Base-by-base conservation (phyloP, 169 alveolate species). In the Cryptosporidium parvum region DNA sequence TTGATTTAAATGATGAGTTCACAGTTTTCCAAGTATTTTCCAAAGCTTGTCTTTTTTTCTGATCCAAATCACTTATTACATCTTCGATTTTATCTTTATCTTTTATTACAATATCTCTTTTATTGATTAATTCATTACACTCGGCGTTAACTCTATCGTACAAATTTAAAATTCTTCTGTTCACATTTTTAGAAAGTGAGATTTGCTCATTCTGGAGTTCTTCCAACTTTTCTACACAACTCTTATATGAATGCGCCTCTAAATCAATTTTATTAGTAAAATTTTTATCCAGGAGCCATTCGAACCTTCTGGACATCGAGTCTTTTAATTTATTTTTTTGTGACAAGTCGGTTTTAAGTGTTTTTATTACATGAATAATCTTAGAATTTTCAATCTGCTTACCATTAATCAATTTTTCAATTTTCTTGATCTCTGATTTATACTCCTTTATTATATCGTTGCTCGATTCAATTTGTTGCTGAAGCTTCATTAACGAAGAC, bases 21-120 rank as follows among this genome's bases (percentile, higher is more conserved):
- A 98, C 99, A 86, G 94, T 91, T 29, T 85, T 84, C 92, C 96
- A 97, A 48, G 98, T 95, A 37, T 96, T 94, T 84, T 94, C 95
- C 33, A 98, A 87, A 33, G 98, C 96, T 70, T 94, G 96, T 75
- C 95, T 94, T 85, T 97, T 96, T 75, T 95, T 96, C 48, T 92
- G 96, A 86, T 98, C 99, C 51, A 97, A 92, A 69, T 97, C 98
- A 18, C 94, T 96, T 62, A 98, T 97, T 23, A 97, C 97, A 65
- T 96, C 95, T 86, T 96, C 94, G 45, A 98, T 94, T 91, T 96
- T 97, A 62, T 86, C 85, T 85, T 96, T 96, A 91, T 98, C 99
- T 37, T 95, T 93, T 31, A 92, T 93, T 18, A 97, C 97, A 61
- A 95, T 96, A 59, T 93, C 94, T 75, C 96, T 95, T 91, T 97